Evolutionary conservation across 768 basidiomycete genomes (phyloP).

Genomic region (Rhodotorula graminis): DNA sequence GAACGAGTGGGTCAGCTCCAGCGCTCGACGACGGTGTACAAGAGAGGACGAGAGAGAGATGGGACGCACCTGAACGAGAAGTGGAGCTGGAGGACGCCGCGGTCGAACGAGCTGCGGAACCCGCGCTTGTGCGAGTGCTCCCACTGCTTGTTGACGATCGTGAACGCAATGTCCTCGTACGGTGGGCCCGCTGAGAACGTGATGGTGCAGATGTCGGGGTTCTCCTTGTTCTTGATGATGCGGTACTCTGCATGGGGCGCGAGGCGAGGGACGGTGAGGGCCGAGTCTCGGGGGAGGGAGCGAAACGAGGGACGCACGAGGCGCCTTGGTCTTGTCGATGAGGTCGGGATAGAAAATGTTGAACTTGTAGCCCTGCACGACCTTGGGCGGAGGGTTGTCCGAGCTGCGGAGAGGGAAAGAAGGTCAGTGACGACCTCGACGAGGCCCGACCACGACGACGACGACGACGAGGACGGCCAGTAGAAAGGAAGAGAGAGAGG

Average conservation of each 20-base stretch:
- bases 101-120: constrained; percentile 93
- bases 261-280: neutral
- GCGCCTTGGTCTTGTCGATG: constrained; percentile 95
- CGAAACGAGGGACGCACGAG: constrained; percentile 45
- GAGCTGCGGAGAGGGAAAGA: too few species aligned
- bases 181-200: constrained; percentile 92
- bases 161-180: constrained; percentile 77
- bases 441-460: neutral
- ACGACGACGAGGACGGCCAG: neutral
- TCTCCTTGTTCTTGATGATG: constrained; percentile 86
- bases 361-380: constrained; percentile 93
- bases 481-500: neutral
- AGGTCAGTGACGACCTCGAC: too few species aligned
- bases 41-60: too few species aligned
- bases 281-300: too few species aligned
- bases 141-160: constrained; percentile 97
- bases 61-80: constrained; percentile 70
- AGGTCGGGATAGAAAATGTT: constrained; percentile 94
- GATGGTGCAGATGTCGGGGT: constrained; percentile 87
- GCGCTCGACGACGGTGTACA: too few species aligned
- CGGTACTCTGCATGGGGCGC: constrained; percentile 56
- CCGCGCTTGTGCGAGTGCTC: constrained; percentile 98
- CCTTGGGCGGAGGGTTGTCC: constrained; percentile 98
- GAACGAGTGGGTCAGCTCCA: neutral
- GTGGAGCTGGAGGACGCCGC: constrained; percentile 91